phyloP scores from a whole-genome alignment of 805 yeast species.

The Blastobotrys terrestris region DNA sequence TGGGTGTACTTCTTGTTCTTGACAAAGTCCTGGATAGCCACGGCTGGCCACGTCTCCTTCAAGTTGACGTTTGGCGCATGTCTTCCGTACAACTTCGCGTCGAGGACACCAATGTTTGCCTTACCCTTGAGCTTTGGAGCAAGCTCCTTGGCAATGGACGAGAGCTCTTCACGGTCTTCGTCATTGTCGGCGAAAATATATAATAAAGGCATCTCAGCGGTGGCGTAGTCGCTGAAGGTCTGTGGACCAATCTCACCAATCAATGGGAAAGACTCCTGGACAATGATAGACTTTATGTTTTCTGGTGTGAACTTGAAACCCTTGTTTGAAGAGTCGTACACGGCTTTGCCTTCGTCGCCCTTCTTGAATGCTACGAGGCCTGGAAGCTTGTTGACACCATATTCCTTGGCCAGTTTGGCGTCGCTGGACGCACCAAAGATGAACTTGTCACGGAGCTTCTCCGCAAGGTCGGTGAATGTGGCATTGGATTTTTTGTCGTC shows the following conservation, averaged over 20 bases:
- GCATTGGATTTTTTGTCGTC: slow-evolving; percentile 45
- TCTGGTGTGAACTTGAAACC: slow-evolving; percentile 30
- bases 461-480: slow-evolving; percentile 61
- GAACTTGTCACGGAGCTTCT: slow-evolving; percentile 53
- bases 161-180: slow-evolving; percentile 56
- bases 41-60: slow-evolving; percentile 81
- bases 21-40: slow-evolving; percentile 72
- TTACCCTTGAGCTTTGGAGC: slow-evolving; percentile 75
- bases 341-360: slow-evolving; percentile 29
- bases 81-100: slow-evolving; percentile 70
- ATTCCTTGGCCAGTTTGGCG: slow-evolving; percentile 35
- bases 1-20: slow-evolving; percentile 73
- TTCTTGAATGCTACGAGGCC: slow-evolving; percentile 43
- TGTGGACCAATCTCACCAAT: slow-evolving; percentile 83
- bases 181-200: slow-evolving; percentile 75
- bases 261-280: slow-evolving; percentile 65
- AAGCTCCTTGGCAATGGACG: slow-evolving; percentile 47
- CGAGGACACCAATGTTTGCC: slow-evolving; percentile 82
- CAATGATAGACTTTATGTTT: slow-evolving; percentile 43
- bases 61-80: slow-evolving; percentile 85
- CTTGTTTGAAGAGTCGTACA: slow-evolving; percentile 24
- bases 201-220: slow-evolving; percentile 69
- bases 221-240: slow-evolving; percentile 70
- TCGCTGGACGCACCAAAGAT: slow-evolving; percentile 49
- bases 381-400: slow-evolving; percentile 36